Evolutionary conservation across 2,329 filamentous ascomycete genomes (phyloP).

Genomic region (Metarhizium album): DNA sequence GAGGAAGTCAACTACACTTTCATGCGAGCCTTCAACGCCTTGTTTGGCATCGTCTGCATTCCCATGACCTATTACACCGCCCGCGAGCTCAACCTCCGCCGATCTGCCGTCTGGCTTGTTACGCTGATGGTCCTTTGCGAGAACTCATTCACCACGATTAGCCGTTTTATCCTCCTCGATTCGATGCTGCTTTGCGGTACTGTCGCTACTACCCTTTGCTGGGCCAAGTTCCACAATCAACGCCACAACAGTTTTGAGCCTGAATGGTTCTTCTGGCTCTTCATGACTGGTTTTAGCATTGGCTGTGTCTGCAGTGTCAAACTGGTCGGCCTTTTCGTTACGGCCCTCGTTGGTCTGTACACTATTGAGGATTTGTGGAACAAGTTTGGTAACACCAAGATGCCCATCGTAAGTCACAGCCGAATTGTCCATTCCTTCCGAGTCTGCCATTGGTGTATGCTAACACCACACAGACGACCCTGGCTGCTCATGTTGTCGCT

Average conservation of each 20-base stretch:
- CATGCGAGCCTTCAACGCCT: constrained; percentile 95
- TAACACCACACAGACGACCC: constrained; percentile 33
- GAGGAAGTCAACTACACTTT: constrained; percentile 92
- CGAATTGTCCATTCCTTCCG: constrained; percentile 4
- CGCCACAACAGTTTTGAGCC: constrained; percentile 76
- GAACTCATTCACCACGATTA: constrained; percentile 99
- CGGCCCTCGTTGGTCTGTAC: constrained; percentile 88
- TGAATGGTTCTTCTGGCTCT: constrained; percentile 92
- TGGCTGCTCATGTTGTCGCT: constrained; percentile 68
- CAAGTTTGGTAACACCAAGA: constrained; percentile 90
- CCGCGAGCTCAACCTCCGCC: constrained; percentile 75
- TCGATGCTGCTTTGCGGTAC: constrained; percentile 98
- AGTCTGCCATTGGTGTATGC: background rate
- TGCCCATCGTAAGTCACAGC: constrained; percentile 57
- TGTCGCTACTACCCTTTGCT: constrained; percentile 94
- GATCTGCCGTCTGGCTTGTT: constrained; percentile 85
- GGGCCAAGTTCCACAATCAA: constrained; percentile 89
- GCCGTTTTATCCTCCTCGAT: constrained; percentile 93
- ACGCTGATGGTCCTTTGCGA: constrained; percentile 97
- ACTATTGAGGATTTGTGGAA: constrained; percentile 95
- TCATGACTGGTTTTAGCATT: constrained; percentile 88
- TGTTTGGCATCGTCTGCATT: constrained; percentile 86
- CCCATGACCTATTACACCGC: constrained; percentile 94
- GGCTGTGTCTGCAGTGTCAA: constrained; percentile 98
- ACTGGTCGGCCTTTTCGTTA: constrained; percentile 93